Conservation (phyloP, 768 basidiomycete genomes). For the Mrakia hoshinonis region DNA sequence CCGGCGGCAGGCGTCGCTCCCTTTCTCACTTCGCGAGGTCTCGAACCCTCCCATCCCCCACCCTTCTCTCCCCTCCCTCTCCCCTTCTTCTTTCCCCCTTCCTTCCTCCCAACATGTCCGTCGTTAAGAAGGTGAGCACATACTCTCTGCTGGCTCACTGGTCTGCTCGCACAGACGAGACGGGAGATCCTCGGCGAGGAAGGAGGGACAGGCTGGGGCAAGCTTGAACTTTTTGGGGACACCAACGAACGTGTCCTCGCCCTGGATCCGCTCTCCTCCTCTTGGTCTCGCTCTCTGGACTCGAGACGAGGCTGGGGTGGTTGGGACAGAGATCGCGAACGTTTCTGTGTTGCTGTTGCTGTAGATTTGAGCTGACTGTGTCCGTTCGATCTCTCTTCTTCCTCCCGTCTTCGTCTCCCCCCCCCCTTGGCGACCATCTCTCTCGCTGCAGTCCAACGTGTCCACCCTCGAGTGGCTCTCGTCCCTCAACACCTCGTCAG, state of each 20-base stretch:
- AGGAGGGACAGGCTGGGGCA: not conserved
- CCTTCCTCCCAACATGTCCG: not conserved
- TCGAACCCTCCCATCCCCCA: not conserved
- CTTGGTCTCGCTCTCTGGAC: not conserved
- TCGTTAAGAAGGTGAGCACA: constrained; percentile 5
- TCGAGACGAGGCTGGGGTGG: too few relatives aligned
- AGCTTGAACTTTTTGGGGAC: not conserved
- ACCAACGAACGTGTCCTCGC: not conserved
- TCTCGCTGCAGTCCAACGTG: constrained; percentile 25
- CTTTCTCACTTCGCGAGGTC: not conserved
- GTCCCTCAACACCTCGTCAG: constrained; percentile 58
- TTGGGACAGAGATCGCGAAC: not conserved
- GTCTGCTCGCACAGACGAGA: not conserved
- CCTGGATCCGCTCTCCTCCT: not conserved
- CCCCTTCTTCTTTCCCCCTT: not conserved
- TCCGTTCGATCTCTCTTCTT: not conserved
- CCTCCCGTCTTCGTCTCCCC: not conserved
- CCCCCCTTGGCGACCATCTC: not conserved
- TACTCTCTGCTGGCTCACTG: too few relatives aligned
- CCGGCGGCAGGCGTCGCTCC: not conserved
- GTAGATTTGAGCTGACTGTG: not conserved
- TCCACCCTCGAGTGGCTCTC: constrained; percentile 87
- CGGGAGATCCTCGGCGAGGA: not conserved
- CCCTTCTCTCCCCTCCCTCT: not conserved
- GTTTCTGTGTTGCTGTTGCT: not conserved